A percentile compares a stretch with the other conserved stretches of the same genome.
phyloP scores from a whole-genome alignment of 345 rosid genomes.

The Bretschneidera sinensis region DNA sequence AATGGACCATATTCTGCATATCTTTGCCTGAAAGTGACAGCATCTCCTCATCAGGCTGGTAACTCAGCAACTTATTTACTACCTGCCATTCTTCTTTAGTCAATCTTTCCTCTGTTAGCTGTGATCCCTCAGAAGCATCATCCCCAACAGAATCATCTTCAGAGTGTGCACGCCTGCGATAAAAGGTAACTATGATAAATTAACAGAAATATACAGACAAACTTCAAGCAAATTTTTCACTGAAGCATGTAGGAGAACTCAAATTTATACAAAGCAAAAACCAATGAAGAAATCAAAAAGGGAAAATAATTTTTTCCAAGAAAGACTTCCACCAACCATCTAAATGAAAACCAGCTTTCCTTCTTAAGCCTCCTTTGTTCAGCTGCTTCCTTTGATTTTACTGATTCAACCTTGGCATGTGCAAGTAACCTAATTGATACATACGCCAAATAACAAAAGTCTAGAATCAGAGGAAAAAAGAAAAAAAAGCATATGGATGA shows the following conservation, averaged over 20 bases:
- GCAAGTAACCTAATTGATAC: slow-evolving; percentile 76
- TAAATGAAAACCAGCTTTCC: slow-evolving; percentile 84
- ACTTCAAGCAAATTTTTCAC: neutral
- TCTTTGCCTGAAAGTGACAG: slow-evolving; percentile 63
- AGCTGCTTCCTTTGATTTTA: slow-evolving; percentile 88
- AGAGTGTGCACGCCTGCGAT: slow-evolving; percentile 53
- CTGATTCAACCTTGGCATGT: slow-evolving; percentile 97
- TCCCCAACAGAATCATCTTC: slow-evolving; percentile 49
- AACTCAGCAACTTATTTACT: slow-evolving; percentile 80
- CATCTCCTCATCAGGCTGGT: slow-evolving; percentile 78
- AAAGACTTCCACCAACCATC: slow-evolving; percentile 51
- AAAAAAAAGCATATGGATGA: too few relatives aligned
- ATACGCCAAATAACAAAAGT: slow-evolving; percentile 9
- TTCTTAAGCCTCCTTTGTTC: slow-evolving; percentile 70
- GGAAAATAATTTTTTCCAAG: slow-evolving; percentile 3
- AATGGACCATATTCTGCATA: slow-evolving; percentile 73
- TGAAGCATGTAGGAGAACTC: neutral
- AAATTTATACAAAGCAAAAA: too few relatives aligned
- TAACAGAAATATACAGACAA: slow-evolving; percentile 1
- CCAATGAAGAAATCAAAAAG: neutral
- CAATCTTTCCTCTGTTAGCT: slow-evolving; percentile 53
- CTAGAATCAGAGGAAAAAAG: neutral
- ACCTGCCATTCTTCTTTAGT: slow-evolving; percentile 98
- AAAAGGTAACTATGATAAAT: slow-evolving; percentile 19
- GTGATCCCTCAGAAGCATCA: slow-evolving; percentile 40